A percentile compares a stretch with the other conserved stretches of the same genome.
Evolutionary conservation across 2,329 filamentous ascomycete genomes (phyloP).

Genomic region (Aspergillus neoniger): DNA sequence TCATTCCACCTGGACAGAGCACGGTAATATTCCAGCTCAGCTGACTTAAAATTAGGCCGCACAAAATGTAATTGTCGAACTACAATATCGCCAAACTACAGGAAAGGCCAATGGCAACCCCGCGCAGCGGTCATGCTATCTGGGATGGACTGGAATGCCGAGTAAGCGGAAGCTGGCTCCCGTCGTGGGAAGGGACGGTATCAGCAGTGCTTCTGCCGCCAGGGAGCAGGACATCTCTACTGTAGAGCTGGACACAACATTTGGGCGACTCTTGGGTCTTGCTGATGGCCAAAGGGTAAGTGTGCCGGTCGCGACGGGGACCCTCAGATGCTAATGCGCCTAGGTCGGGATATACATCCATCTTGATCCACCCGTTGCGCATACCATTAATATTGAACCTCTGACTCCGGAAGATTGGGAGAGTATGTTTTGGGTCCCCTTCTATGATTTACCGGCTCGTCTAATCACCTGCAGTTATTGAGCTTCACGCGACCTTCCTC

Average conservation of each 20-base stretch:
- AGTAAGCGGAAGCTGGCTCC: conserved; percentile 80
- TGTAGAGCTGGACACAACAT: conserved; percentile 84
- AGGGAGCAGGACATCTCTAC: conserved; percentile 75
- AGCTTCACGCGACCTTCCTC: conserved; percentile 91
- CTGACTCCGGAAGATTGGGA: conserved; percentile 97
- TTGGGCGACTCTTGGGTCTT: conserved; percentile 75
- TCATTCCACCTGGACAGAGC: conserved; percentile 11
- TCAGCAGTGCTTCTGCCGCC: conserved; percentile 57
- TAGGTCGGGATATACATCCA: conserved; percentile 69
- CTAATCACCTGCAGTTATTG: conserved; percentile 65
- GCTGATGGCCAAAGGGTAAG: conserved; percentile 78
- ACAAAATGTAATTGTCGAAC: conserved; percentile 94
- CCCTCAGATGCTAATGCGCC: conserved; percentile 37
- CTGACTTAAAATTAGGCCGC: conserved; percentile 61
- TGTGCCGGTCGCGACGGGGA: neutral
- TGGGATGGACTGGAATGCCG: conserved; percentile 97
- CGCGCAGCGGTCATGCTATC: conserved; percentile 71
- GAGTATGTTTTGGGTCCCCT: conserved; percentile 50
- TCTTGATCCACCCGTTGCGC: conserved; percentile 83
- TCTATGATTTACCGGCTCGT: neutral
- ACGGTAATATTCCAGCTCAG: conserved; percentile 16
- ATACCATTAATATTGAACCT: conserved; percentile 96
- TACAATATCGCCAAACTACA: conserved; percentile 69
- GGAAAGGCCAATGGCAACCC: conserved; percentile 53
- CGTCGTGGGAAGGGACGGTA: conserved; percentile 72